Evolutionary conservation across 2,329 filamentous ascomycete genomes (phyloP).

Genomic region (Dothistroma pini): DNA sequence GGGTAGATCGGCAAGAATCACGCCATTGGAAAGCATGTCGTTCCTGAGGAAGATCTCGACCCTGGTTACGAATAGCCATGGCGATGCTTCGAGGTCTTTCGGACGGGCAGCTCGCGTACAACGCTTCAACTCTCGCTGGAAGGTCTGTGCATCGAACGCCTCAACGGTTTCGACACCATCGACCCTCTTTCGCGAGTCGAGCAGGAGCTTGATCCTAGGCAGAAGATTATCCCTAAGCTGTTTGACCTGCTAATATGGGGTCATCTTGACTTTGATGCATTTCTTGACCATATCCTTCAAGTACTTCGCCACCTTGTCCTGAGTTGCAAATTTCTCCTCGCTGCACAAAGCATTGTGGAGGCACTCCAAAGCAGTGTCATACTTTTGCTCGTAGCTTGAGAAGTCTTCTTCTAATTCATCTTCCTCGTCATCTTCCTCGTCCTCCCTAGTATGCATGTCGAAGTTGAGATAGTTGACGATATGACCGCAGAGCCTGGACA

Average conservation of each 20-base stretch:
- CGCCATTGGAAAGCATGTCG: conserved; percentile 15
- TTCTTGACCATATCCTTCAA: background rate
- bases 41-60: conserved; percentile 9
- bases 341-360: conserved; percentile 7
- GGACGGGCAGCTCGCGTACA: background rate
- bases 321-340: conserved; percentile 1
- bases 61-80: conserved; percentile 21
- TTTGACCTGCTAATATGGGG: background rate
- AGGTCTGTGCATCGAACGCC: conserved; percentile 1
- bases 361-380: conserved; percentile 7
- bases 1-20: conserved; percentile 19
- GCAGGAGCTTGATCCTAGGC: background rate
- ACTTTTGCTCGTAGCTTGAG: background rate
- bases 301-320: background rate
- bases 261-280: background rate
- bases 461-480: conserved; percentile 1
- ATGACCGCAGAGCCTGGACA: background rate
- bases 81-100: conserved; percentile 2
- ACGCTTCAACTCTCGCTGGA: conserved; percentile 8
- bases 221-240: background rate
- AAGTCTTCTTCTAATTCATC: conserved; percentile 5
- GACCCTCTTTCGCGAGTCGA: background rate
- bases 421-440: conserved; percentile 8
- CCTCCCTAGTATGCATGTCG: background rate
- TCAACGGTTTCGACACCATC: background rate